Percentiles rank a stretch among this genome's conserved stretches.
Conservation (phyloP, 2,329 filamentous ascomycete genomes). For the Dissoconium aciculare region DNA sequence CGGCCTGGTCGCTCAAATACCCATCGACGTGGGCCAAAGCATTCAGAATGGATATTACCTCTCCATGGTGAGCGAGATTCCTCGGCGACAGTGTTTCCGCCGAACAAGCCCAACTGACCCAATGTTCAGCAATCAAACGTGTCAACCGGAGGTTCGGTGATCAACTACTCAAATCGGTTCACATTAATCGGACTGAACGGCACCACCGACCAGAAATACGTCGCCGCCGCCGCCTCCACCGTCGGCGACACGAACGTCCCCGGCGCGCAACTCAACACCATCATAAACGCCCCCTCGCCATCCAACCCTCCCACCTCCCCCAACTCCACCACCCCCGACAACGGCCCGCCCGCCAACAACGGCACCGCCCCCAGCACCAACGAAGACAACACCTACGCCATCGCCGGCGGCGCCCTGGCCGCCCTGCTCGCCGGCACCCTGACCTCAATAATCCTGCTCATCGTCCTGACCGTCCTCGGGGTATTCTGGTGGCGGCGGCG, state of each 20-base stretch:
- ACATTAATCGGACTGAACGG: conserved; percentile 48
- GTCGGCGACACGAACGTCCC: conserved; percentile 9
- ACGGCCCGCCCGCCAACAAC: conserved; percentile 1
- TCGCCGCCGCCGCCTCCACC: conserved; percentile 11
- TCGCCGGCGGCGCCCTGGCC: conserved; percentile 1
- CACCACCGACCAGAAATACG: conserved; percentile 33
- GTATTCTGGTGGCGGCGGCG: conserved; percentile 4
- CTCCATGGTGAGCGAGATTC: conserved; percentile 7
- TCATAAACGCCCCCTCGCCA: conserved; percentile 2
- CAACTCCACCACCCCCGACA: conserved; percentile 3
- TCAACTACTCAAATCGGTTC: conserved; percentile 48
- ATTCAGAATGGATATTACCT: conserved; percentile 15
- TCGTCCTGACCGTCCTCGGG: conserved; percentile 5
- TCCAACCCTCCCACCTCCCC: conserved; percentile 2
- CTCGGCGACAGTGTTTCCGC: too few species aligned
- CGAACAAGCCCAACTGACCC: too few species aligned
- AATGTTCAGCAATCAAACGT: conserved; percentile 9
- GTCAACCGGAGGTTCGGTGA: conserved; percentile 26
- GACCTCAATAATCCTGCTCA: conserved; percentile 5
- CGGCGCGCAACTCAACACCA: conserved; percentile 10
- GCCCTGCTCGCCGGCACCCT: conserved; percentile 5
- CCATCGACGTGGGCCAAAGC: conserved; percentile 8
- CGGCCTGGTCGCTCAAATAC: conserved; percentile 6
- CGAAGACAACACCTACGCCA: neutral
- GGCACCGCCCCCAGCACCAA: conserved; percentile 1